Evolutionary conservation across 768 basidiomycete species (phyloP).

Genomic region (Trametes cingulata): DNA sequence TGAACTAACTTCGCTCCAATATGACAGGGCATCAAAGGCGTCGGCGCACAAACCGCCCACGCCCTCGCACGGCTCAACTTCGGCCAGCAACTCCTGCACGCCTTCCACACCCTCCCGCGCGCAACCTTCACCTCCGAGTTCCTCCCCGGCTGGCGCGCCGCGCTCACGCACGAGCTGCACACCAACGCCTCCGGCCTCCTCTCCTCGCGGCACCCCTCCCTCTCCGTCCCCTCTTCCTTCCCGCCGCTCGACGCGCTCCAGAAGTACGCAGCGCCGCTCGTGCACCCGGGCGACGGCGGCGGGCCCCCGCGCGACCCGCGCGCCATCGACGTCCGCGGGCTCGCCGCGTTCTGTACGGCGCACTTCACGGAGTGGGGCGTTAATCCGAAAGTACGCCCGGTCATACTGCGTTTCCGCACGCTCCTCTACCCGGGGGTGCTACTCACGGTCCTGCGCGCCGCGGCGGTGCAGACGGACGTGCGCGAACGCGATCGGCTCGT

Average conservation of each 20-base stretch:
- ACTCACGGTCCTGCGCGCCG: constrained; percentile 26
- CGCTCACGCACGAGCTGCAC: constrained; percentile 28
- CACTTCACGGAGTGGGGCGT: constrained; percentile 32
- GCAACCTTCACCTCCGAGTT: constrained; percentile 21
- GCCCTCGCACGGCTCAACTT: constrained; percentile 31
- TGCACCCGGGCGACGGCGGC: constrained; percentile 11
- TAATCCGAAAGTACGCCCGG: constrained; percentile 1
- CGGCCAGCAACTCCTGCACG: constrained; percentile 30
- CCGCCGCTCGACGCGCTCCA: constrained; percentile 25
- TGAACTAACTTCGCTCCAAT: too few species aligned
- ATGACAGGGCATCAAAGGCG: constrained; percentile 23
- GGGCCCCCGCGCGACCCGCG: constrained; percentile 23
- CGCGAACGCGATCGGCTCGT: constrained; percentile 30
- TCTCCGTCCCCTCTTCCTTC: constrained; percentile 24
- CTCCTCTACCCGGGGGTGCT: constrained; percentile 28
- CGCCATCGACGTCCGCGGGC: constrained; percentile 24
- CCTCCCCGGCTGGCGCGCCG: constrained; percentile 29
- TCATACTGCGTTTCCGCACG: constrained; percentile 27
- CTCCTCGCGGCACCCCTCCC: constrained; percentile 7
- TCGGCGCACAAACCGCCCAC: constrained; percentile 26
- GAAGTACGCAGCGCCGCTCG: constrained; percentile 27
- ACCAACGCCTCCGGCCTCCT: constrained; percentile 29
- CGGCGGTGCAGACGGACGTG: constrained; percentile 34
- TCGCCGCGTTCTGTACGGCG: constrained; percentile 30
- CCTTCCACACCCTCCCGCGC: constrained; percentile 16